Evolutionary conservation across 2,329 filamentous ascomycete species (phyloP).

Genomic region (Colletotrichum incanum): DNA sequence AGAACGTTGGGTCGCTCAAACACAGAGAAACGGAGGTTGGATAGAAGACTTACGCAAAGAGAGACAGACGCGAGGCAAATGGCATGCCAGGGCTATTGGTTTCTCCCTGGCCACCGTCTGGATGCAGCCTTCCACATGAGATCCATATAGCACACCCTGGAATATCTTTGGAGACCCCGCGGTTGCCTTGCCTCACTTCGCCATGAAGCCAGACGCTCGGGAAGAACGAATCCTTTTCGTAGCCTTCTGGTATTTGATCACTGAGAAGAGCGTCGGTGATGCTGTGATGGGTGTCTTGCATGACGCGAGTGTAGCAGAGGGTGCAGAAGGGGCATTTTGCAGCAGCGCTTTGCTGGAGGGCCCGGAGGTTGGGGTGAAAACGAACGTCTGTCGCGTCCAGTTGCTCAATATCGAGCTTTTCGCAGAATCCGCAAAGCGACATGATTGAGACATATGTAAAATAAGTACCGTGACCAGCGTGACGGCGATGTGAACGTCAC

Average conservation of each 20-base stretch:
- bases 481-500: background rate
- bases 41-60: background rate
- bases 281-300: background rate
- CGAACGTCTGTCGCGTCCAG: constrained; percentile 13
- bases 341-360: background rate
- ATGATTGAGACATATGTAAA: background rate
- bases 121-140: constrained; percentile 2
- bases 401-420: background rate
- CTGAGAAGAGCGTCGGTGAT: constrained; percentile 13
- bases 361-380: constrained; percentile 8
- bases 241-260: background rate
- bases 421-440: constrained; percentile 1
- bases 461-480: background rate
- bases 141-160: constrained; percentile 13
- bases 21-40: background rate
- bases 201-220: constrained; percentile 26
- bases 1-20: no score
- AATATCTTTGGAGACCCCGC: background rate
- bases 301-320: constrained; percentile 2
- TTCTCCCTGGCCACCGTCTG: constrained; percentile 9
- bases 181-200: background rate
- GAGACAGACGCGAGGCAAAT: constrained; percentile 1
- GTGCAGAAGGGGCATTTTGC: constrained; percentile 9
- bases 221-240: background rate
- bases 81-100: constrained; percentile 8